Evolutionary conservation across 2,329 filamentous ascomycete genomes (phyloP).

Genomic region (Chaetomiaceae sp.): DNA sequence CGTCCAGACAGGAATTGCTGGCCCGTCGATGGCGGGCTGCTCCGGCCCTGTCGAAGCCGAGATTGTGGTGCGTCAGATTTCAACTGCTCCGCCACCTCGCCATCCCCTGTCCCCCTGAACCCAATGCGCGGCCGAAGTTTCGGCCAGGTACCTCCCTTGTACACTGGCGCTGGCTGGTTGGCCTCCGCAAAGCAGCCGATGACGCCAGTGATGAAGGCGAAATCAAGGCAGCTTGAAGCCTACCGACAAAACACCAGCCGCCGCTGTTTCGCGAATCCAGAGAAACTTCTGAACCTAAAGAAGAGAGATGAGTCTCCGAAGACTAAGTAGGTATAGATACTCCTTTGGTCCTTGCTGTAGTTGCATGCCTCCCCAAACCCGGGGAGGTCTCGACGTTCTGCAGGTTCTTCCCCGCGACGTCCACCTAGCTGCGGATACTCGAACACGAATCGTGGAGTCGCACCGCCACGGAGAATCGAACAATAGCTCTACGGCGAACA

Average conservation of each 20-base stretch:
- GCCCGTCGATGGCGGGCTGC: constrained; percentile 9
- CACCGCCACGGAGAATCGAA: constrained; percentile 3
- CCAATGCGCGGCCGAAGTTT: neutral
- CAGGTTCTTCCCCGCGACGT: neutral
- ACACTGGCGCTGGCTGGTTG: constrained; percentile 3
- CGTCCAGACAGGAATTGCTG: neutral
- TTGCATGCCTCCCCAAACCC: too few relatives aligned
- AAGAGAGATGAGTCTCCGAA: too few relatives aligned
- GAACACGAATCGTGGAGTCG: constrained; percentile 2
- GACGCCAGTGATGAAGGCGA: constrained; percentile 5
- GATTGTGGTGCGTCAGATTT: constrained; percentile 21
- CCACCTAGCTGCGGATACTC: neutral
- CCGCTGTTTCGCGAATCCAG: neutral
- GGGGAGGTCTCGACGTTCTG: neutral
- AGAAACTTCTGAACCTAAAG: too few relatives aligned
- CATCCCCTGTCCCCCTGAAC: constrained; percentile 15
- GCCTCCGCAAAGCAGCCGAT: neutral
- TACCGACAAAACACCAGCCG: neutral
- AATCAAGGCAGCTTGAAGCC: neutral
- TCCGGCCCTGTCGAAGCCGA: constrained; percentile 14
- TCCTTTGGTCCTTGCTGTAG: too few relatives aligned
- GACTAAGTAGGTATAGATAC: neutral
- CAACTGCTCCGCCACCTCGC: constrained; percentile 20
- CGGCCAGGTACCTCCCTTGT: constrained; percentile 12
- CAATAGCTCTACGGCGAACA: neutral